Percentiles rank a stretch among this genome's conserved stretches.
Evolutionary conservation across 768 basidiomycete species (phyloP).

Genomic region (Fibroporia radiculosa): DNA sequence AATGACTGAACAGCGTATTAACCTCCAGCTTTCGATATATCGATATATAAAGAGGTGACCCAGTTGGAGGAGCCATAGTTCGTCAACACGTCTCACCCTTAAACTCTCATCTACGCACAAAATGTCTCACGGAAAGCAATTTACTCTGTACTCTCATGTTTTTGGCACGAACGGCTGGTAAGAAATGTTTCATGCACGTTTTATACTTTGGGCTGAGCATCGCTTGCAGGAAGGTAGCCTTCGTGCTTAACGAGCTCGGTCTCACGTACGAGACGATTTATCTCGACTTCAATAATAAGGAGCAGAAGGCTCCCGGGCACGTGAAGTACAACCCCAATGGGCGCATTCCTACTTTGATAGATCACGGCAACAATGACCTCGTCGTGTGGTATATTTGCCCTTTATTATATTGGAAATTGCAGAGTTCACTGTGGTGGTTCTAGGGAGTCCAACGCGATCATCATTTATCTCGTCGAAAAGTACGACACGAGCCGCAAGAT

Average conservation of each 20-base stretch:
- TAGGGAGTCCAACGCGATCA: slow-evolving; percentile 32
- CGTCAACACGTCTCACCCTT: too few relatives aligned
- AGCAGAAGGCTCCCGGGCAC: slow-evolving; percentile 21
- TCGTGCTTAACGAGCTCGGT: slow-evolving; percentile 21
- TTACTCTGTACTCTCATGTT: slow-evolving; percentile 21
- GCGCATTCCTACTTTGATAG: slow-evolving; percentile 28
- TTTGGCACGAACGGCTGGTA: slow-evolving; percentile 20
- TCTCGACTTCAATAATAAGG: slow-evolving; percentile 18
- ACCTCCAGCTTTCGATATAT: too few relatives aligned
- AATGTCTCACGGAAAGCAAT: slow-evolving; percentile 24
- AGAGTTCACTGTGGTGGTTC: background rate
- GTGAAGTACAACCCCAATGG: slow-evolving; percentile 27
- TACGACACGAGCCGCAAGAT: slow-evolving; percentile 37
- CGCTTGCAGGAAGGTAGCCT: slow-evolving; percentile 17
- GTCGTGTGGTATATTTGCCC: slow-evolving; percentile 18
- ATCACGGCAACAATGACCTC: slow-evolving; percentile 26
- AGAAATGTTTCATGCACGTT: background rate
- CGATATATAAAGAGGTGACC: too few relatives aligned
- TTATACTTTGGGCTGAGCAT: background rate
- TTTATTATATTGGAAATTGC: background rate
- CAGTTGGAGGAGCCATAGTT: too few relatives aligned
- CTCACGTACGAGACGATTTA: slow-evolving; percentile 19
- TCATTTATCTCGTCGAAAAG: slow-evolving; percentile 34
- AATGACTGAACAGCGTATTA: too few relatives aligned
- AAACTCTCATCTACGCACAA: too few relatives aligned